Evolutionary conservation across 305 asterid species (phyloP).

Genomic region (Lippia alba): DNA sequence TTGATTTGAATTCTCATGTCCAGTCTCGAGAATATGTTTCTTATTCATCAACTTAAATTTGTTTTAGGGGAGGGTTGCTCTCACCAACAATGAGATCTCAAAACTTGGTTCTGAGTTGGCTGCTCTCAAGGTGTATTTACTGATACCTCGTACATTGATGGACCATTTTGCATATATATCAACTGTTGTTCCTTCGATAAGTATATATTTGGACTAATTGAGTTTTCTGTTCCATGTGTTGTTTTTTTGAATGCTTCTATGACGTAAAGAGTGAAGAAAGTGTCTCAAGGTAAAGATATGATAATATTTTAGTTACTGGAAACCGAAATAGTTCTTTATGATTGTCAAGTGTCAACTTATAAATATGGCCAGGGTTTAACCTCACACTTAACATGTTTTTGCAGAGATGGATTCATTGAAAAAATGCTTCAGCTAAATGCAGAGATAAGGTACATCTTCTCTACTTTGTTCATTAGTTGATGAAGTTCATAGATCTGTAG

Average conservation of each 20-base stretch:
- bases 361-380: constrained; percentile 14
- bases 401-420: constrained; percentile 61
- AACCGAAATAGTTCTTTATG: background rate
- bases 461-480: constrained; percentile 5
- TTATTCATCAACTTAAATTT: constrained; percentile 20
- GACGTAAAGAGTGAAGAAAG: constrained; percentile 62
- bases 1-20: background rate
- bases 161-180: background rate
- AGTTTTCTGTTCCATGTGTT: constrained; percentile 19
- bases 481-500: constrained; percentile 8
- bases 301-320: constrained; percentile 1
- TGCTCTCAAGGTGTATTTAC: constrained; percentile 57
- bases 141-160: background rate
- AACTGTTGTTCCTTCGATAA: constrained; percentile 10
- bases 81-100: constrained; percentile 57
- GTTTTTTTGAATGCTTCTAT: constrained; percentile 34
- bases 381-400: constrained; percentile 16
- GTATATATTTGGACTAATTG: constrained; percentile 26
- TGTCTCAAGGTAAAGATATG: constrained; percentile 47
- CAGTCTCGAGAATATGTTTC: constrained; percentile 14
- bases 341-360: background rate
- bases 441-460: constrained; percentile 58
- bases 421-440: constrained; percentile 74
- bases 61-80: constrained; percentile 66
- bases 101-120: constrained; percentile 51